Evolutionary conservation across 768 basidiomycete genomes (phyloP), one percentile per base, ranked within the genome.

Genomic region (Phaeotremella skinneri): DNA sequence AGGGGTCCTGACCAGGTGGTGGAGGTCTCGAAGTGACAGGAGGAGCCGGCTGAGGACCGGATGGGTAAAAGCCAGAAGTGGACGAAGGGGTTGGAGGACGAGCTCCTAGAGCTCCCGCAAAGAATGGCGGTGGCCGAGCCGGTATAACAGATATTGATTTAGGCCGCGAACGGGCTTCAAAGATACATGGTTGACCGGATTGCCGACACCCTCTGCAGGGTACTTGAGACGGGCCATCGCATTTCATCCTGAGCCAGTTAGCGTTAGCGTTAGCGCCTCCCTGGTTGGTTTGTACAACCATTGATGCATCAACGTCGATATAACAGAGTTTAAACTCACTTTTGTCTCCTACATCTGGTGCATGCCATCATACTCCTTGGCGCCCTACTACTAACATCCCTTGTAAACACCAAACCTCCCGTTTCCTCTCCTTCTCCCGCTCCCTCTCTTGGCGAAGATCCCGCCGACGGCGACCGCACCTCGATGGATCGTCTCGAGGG

Each of bases 101-200:
- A 26, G 17, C 53, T 32, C 6, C 25, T 45, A 54, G 45, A n/a
- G 21, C 39, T 27, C 59, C 64, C 1, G 61, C 27, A 34, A 56
- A 56, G 62, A 70, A 74, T 6, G 69, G 65, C n/a, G 65, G 64
- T n/a, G 59, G 59, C 7, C 68, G 65, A 23, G 67, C 55, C 17
- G 72, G 72, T 16, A 74, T 49, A 32, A 64, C 58, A 2, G 69
- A 69, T 50, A 74, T 68, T 16, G 72, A 74, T 61, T 74, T 74
- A 20, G 72, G 72, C 49, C 72, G 53, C 20, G 59, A 55, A 7
- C 72, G 65, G 47, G 72, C 51, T 59, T 74, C 72, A 37, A 74
- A 74, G 3, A 74, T 59, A 41, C 72, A 74, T 21, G 62, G 59
- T 37, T 59, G 59, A 25, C 63, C 63, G 2, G 72, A 54, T 63